phyloP scores from a whole-genome alignment of 768 basidiomycete genomes.

The Lentinula aciculospora region DNA sequence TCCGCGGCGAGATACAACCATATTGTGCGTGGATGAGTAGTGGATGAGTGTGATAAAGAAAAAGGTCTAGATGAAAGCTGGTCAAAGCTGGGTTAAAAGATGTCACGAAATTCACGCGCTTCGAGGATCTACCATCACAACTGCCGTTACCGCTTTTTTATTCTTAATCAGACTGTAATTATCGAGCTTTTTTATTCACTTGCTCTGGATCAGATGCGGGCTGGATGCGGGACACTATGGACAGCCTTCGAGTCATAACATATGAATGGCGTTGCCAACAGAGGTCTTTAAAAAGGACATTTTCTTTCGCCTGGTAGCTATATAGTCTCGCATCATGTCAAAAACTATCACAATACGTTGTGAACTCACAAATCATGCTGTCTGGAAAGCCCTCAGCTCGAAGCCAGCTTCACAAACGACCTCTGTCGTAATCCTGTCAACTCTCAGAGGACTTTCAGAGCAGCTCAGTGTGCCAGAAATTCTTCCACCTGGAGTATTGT shows the following conservation, averaged over 20 bases:
- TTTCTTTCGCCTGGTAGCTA: too few species aligned
- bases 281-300: not conserved
- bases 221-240: too few species aligned
- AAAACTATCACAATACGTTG: not conserved
- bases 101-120: not conserved
- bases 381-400: not conserved
- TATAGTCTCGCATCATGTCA: not conserved
- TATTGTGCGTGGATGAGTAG: slow-evolving; percentile 19
- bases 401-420: not conserved
- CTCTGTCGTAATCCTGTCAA: not conserved
- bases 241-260: too few species aligned
- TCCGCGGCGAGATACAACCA: slow-evolving; percentile 72
- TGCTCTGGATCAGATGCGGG: not conserved
- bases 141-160: too few species aligned
- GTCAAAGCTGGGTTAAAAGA: not conserved
- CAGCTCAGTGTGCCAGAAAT: not conserved
- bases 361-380: not conserved
- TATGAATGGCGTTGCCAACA: too few species aligned
- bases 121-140: not conserved
- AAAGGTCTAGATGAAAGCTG: not conserved
- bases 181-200: not conserved
- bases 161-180: too few species aligned
- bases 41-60: not conserved
- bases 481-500: not conserved
- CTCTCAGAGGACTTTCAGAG: not conserved